Evolutionary conservation across 164 flowering plant genomes (phyloP), one percentile per base, ranked within the genome.

Genomic region (Dillenia turbinata): DNA sequence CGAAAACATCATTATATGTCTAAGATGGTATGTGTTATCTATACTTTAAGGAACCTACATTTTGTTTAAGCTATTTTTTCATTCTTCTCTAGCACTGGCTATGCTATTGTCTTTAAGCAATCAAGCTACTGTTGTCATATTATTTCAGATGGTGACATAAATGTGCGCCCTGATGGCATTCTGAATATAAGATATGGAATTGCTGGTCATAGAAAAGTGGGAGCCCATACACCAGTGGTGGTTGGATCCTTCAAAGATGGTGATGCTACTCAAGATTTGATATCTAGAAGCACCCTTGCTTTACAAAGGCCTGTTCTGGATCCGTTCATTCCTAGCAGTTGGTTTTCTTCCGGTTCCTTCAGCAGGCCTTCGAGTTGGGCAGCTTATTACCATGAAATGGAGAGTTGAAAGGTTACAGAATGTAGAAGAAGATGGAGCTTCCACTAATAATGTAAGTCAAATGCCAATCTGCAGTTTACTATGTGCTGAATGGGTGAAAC

Each of bases 281-380:
- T 84, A 59, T 95, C 88, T 79, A 83, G 73, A 79, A 84, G 92
- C 75, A 86, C 85, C 60, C 72, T 95, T 73, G 78, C 75, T 67
- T 74, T 95, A 63, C 94, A 89, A 66, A 78, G 87, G 66, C 97
- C 96, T 59, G 90, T 92, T 54, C 86, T 87, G 59, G 92, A 95
- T 45, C 99, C 97, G n/a, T n/a, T n/a, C n/a, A 43, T 86, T 85
- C 76, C 59, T 92, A 62, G 94, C 97, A n/a, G 92, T 92, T 78
- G 99, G 97, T 61, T 92, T 95, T 71, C 92, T 92, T 64, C 92
- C 99, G 57, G 83, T 95, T 52, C 86, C 92, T 56, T 83, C 88
- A n/a, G 77, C 53, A 69, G 78, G 87, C 50, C 89, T 95, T 40
- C 78, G 89, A 77, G 99, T 95, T 74, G 97, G 97, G 56, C 88